A percentile compares a stretch with the other conserved stretches of the same genome.
These are phyloP conservation scores for Fistulifera solaris DNA, from an alignment of 108 stramenopile genomes.

Conservation along the genomic window DNA sequence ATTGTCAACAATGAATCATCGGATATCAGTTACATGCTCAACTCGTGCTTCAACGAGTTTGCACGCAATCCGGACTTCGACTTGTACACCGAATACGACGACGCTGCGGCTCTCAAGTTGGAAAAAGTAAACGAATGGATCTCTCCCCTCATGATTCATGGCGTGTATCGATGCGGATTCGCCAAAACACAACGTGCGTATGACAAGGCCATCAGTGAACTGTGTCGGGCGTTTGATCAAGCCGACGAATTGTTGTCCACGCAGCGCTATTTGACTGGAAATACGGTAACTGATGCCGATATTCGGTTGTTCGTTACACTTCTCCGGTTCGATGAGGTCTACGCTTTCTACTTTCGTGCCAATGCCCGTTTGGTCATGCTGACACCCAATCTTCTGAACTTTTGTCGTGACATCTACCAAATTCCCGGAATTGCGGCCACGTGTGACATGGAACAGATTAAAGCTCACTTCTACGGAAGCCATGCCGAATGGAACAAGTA, in stretches of 20 bases:
- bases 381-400: constrained; percentile 71
- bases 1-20: constrained; percentile 98
- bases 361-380: constrained; percentile 53
- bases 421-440: constrained; percentile 65
- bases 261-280: constrained; percentile 60
- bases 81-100: constrained; percentile 78
- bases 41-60: constrained; percentile 81
- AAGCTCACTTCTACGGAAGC: constrained; percentile 78
- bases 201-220: constrained; percentile 69
- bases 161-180: constrained; percentile 94
- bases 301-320: constrained; percentile 86
- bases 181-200: constrained; percentile 85
- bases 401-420: constrained; percentile 82
- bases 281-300: constrained; percentile 79
- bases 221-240: constrained; percentile 73
- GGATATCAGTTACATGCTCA: constrained; percentile 96
- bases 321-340: constrained; percentile 86
- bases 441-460: constrained; percentile 87
- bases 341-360: constrained; percentile 91
- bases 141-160: constrained; percentile 90
- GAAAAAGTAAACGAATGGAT: constrained; percentile 82
- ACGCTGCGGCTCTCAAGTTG: constrained; percentile 54
- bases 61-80: constrained; percentile 69
- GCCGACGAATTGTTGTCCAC: constrained; percentile 51
- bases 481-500: constrained; percentile 50